Conservation (phyloP, 768 basidiomycete genomes). For the Trichaptum fuscoviolaceum region DNA sequence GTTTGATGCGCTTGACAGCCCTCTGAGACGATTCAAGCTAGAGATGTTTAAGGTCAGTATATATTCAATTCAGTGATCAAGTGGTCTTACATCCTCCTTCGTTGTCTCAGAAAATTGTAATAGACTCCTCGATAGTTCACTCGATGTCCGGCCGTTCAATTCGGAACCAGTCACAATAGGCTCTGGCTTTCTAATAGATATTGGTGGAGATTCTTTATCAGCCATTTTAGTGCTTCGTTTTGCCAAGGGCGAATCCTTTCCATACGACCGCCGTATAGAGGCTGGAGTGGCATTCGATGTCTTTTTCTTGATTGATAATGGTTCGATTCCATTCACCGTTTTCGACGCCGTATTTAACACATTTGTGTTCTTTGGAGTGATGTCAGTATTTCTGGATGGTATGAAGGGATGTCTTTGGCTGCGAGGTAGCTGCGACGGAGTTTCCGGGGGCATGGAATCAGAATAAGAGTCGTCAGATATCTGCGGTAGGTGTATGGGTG, state of each 20-base stretch:
- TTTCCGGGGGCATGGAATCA: not conserved
- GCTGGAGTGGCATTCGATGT: conserved; percentile 35
- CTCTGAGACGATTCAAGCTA: conserved; percentile 71
- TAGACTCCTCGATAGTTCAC: conserved; percentile 33
- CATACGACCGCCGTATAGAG: conserved; percentile 23
- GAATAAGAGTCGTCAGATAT: not conserved
- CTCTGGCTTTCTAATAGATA: not conserved
- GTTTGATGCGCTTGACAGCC: conserved; percentile 68
- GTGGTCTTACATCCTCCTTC: conserved; percentile 55
- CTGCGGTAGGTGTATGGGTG: conserved; percentile 1
- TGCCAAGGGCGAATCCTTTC: conserved; percentile 33
- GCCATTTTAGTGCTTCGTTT: conserved; percentile 11
- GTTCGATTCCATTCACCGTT: conserved; percentile 51
- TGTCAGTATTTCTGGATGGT: conserved; percentile 45
- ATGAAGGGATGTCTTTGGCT: conserved; percentile 68
- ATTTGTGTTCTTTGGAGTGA: conserved; percentile 41
- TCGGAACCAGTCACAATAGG: not conserved
- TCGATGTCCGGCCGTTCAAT: not conserved
- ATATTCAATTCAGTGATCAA: not conserved
- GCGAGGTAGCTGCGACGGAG: conserved; percentile 53
- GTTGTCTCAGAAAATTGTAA: conserved; percentile 47
- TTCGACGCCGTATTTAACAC: conserved; percentile 23
- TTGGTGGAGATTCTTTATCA: not conserved
- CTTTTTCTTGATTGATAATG: conserved; percentile 84
- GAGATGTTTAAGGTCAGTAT: conserved; percentile 3